These are phyloP conservation scores for Coprinellus micaceus DNA, from an alignment of 768 basidiomycete species.

Conservation along the genomic window DNA sequence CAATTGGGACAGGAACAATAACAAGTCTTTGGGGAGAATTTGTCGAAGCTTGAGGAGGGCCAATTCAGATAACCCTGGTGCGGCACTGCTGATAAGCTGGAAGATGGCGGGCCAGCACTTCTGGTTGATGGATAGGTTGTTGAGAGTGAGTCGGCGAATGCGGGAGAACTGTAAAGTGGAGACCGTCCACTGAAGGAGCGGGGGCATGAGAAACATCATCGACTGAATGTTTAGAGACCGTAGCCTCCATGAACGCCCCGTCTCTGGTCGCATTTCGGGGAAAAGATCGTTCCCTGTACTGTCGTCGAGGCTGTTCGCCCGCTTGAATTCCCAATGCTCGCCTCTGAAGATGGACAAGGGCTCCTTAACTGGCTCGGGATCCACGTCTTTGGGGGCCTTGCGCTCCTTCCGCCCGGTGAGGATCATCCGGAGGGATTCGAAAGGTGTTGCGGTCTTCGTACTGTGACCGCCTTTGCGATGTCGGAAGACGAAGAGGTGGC, in stretches of 20 bases:
- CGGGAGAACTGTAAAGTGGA: conserved; percentile 15
- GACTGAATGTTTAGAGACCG: conserved; percentile 18
- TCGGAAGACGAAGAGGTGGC: conserved; percentile 18
- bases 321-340: conserved; percentile 18
- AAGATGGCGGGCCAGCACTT: conserved; percentile 23
- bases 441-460: not conserved
- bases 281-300: conserved; percentile 7
- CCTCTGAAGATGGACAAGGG: conserved; percentile 12
- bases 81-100: conserved; percentile 13
- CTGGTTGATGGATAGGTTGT: conserved; percentile 16
- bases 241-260: conserved; percentile 9
- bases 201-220: conserved; percentile 21
- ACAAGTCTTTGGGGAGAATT: conserved; percentile 15
- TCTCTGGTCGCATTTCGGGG: conserved; percentile 12
- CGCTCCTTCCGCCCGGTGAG: conserved; percentile 2
- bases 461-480: not conserved
- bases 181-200: conserved; percentile 23
- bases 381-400: not conserved
- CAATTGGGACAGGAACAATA: conserved; percentile 16
- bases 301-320: conserved; percentile 10
- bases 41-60: conserved; percentile 16
- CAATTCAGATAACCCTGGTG: conserved; percentile 16
- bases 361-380: not conserved
- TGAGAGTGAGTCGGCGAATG: conserved; percentile 14
- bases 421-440: conserved; percentile 6